These are phyloP conservation scores for Cyclotella kingstonii DNA, from an alignment of 108 stramenopile species.

Conservation along the genomic window DNA sequence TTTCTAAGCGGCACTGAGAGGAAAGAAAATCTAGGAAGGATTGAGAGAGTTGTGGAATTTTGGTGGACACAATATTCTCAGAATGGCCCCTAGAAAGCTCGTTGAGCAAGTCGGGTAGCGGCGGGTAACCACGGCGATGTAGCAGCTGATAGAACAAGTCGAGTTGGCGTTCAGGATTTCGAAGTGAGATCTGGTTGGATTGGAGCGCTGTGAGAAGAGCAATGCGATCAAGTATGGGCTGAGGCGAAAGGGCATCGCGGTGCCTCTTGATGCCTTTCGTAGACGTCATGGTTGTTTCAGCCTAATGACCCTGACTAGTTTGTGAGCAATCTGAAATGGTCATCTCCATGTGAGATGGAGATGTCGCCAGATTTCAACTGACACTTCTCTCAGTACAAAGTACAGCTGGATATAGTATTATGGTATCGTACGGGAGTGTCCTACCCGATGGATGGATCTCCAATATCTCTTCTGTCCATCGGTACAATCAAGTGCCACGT, in stretches of 20 bases:
- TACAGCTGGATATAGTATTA: too few species aligned
- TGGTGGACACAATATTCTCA: constrained; percentile 54
- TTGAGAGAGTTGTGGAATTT: constrained; percentile 53
- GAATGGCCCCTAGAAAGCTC: constrained; percentile 47
- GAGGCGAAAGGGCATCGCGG: constrained; percentile 67
- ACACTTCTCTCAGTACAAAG: too few species aligned
- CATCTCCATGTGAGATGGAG: too few species aligned
- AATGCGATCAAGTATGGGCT: constrained; percentile 70
- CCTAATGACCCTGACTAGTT: too few species aligned
- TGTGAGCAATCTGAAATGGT: too few species aligned
- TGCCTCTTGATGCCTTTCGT: constrained; percentile 20
- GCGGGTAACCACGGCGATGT: constrained; percentile 77
- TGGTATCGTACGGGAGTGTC: too few species aligned
- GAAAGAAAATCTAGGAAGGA: constrained; percentile 64
- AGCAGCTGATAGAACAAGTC: constrained; percentile 71
- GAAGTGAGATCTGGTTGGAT: constrained; percentile 50
- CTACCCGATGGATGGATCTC: too few species aligned
- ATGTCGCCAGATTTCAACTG: too few species aligned
- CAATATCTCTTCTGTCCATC: too few species aligned
- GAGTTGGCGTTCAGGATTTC: constrained; percentile 45
- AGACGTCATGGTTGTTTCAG: too few species aligned
- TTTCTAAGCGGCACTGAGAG: constrained; percentile 33
- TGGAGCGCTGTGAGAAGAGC: constrained; percentile 62
- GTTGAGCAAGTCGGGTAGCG: constrained; percentile 58
- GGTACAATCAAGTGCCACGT: too few species aligned